Evolutionary conservation across 1,284 basidiomycete genomes (phyloP).

Genomic region (Puccinia hordei): DNA sequence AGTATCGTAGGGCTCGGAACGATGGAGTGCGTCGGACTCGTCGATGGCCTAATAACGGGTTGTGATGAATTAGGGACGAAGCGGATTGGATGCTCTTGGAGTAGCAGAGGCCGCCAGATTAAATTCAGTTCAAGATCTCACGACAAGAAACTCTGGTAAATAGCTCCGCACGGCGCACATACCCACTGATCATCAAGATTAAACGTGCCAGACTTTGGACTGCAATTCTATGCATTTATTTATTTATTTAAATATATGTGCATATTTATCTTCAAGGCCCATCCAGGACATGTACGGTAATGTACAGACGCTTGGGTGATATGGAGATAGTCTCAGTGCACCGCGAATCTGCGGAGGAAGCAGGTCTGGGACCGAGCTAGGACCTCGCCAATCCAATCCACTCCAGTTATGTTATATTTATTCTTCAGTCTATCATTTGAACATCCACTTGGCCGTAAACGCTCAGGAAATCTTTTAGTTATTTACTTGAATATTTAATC

Average conservation of each 20-base stretch:
- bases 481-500: too few species aligned
- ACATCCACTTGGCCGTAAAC: too few species aligned
- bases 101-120: not conserved
- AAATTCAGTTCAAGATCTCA: not conserved
- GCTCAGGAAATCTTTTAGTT: too few species aligned
- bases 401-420: too few species aligned
- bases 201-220: not conserved
- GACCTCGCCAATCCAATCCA: not conserved
- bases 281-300: not conserved
- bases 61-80: not conserved
- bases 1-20: not conserved
- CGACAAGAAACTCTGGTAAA: not conserved
- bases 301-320: not conserved
- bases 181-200: not conserved
- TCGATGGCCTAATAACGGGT: not conserved
- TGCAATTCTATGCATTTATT: too few species aligned
- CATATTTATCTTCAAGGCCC: not conserved
- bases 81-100: too few species aligned
- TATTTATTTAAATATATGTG: too few species aligned
- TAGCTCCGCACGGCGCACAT: conserved; percentile 10
- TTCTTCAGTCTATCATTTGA: too few species aligned
- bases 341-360: too few species aligned
- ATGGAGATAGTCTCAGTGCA: too few species aligned
- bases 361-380: not conserved
- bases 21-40: not conserved